These are phyloP conservation scores for Aspergillus jensenii DNA, from an alignment of 2,329 filamentous ascomycete genomes.

Conservation along the genomic window DNA sequence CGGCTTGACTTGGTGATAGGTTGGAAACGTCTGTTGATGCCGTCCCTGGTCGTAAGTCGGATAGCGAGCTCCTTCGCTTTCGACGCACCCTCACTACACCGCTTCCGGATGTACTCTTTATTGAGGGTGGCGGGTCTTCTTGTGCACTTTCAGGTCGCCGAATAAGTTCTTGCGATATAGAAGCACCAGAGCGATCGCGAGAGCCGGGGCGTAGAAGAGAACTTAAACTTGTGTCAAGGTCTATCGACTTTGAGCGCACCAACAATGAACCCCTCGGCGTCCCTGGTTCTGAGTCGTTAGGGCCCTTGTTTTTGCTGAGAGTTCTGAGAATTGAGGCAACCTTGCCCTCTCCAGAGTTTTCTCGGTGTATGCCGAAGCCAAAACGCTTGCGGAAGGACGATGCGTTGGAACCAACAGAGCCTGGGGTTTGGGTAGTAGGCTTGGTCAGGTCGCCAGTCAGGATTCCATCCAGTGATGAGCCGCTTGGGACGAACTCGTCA, in stretches of 20 bases:
- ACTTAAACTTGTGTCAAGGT: slow-evolving; percentile 56
- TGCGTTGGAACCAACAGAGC: slow-evolving; percentile 79
- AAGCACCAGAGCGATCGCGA: slow-evolving; percentile 55
- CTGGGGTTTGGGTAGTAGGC: slow-evolving; percentile 62
- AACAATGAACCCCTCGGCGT: slow-evolving; percentile 66
- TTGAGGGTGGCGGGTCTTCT: slow-evolving; percentile 47
- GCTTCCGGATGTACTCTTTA: slow-evolving; percentile 52
- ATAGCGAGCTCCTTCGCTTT: slow-evolving; percentile 88
- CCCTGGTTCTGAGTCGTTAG: slow-evolving; percentile 63
- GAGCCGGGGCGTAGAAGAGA: slow-evolving; percentile 55
- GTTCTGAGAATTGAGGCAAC: slow-evolving; percentile 79
- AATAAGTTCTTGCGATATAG: slow-evolving; percentile 48
- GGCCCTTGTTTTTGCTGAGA: slow-evolving; percentile 76
- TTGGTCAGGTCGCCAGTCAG: slow-evolving; percentile 57
- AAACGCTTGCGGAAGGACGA: slow-evolving; percentile 84
- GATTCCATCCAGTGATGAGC: slow-evolving; percentile 43
- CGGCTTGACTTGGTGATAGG: slow-evolving; percentile 30
- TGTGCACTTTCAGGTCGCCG: slow-evolving; percentile 47
- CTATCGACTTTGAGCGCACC: slow-evolving; percentile 73
- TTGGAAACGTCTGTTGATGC: slow-evolving; percentile 53
- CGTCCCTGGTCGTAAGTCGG: slow-evolving; percentile 74
- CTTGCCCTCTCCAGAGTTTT: slow-evolving; percentile 72
- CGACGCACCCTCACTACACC: slow-evolving; percentile 53
- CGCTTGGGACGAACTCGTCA: slow-evolving; percentile 58
- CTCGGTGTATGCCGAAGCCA: slow-evolving; percentile 74